These are phyloP conservation scores for Bolboschoenus planiculmis DNA, from an alignment of 176 grass and related monocot species.

Conservation along the genomic window DNA sequence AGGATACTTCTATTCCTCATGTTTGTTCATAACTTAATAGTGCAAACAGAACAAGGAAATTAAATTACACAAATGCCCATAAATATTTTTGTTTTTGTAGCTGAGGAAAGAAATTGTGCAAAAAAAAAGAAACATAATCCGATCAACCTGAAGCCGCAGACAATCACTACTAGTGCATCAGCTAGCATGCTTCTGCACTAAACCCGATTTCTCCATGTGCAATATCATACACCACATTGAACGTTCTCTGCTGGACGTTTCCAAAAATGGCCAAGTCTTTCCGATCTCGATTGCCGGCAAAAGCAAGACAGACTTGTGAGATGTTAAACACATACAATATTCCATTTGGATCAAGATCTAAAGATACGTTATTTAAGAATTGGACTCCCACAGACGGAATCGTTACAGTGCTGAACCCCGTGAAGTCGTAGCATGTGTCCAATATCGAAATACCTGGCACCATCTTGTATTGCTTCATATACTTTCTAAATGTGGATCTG, in stretches of 20 bases:
- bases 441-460: not conserved
- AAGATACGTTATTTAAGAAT: constrained; percentile 9
- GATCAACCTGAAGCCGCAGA: not conserved
- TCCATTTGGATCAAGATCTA: constrained; percentile 14
- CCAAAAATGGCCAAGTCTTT: constrained; percentile 14
- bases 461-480: constrained; percentile 27
- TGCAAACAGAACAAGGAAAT: not conserved
- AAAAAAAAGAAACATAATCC: not conserved
- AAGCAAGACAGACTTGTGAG: constrained; percentile 25
- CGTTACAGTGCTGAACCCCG: constrained; percentile 5
- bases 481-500: constrained; percentile 8
- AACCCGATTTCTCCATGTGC: constrained; percentile 21
- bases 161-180: not conserved
- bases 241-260: constrained; percentile 37
- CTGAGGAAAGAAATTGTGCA: not conserved
- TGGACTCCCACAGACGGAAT: constrained; percentile 17
- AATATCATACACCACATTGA: constrained; percentile 37
- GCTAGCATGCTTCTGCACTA: constrained; percentile 18
- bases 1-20: not conserved
- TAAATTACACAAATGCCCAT: not conserved
- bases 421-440: constrained; percentile 47
- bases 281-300: not conserved
- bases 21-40: not conserved
- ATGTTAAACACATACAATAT: not conserved
- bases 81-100: no score